Evolutionary conservation across 768 basidiomycete genomes (phyloP), one percentile per base, ranked within the genome.

Genomic region (Naganishia kalamii): DNA sequence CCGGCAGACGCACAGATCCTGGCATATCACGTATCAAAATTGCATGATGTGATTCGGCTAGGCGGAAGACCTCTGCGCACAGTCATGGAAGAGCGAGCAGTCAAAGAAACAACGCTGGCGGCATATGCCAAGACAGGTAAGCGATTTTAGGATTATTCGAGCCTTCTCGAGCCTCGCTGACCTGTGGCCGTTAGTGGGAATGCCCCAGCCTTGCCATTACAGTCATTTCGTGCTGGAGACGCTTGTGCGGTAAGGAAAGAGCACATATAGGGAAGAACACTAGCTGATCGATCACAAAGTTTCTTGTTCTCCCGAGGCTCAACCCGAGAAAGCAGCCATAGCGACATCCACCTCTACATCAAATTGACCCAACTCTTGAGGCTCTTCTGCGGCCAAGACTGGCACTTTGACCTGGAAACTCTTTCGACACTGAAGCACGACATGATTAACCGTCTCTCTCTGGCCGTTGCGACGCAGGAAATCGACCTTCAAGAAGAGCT

Each of bases 191-290:
- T 2, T 27, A 57, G 54, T 57, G 21, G 54, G 33, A 1, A 57
- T 57, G 54, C 54, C 54, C 10, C 54, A 57, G 37, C 54, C 54
- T 57, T 57, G 54, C 19, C 54, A 57, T 40, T 57, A 57, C 27
- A 27, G 54, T 40, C 54, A 57, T 40, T 57, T 57, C 13, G 37
- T 57, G 7, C 11, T 57, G 27, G 54, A 57, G 54, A 57, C 54
- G 33, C 54, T 57, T 11, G 54, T 57, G 5, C 33, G 54, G 54
- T 57, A 25, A 57, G 54, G 23, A n/a, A 30, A 21, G 23, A 35
- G 33, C 37, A 19, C 11, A n/a, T 29, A 35, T 13, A n/a, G 7
- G 51, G 8, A 32, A 17, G 21, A 23, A 23, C 12, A 2, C 6
- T 7, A 1, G 37, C 35, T 57, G 54, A 57, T 12, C 12, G 23